Base-by-base conservation (phyloP, 2,329 filamentous ascomycete species). In the Botryotinia narcissicola region DNA sequence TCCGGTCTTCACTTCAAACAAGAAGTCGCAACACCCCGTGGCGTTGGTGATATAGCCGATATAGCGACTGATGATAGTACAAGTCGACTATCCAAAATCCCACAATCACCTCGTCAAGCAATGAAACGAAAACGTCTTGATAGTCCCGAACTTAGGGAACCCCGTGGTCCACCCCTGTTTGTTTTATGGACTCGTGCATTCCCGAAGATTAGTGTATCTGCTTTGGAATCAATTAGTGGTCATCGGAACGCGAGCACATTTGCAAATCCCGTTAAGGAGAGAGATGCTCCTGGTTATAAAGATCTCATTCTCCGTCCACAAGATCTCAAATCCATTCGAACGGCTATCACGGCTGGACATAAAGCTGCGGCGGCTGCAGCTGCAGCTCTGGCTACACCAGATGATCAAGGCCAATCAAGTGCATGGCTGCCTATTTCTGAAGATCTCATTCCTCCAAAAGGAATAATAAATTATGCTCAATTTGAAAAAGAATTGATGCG, bases 401-500 rank as follows among this genome's bases (percentile, higher is more conserved):
- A 71, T 46, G 90, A 91, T 70, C 85, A 87, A 6, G 86, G 85
- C 61, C 85, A 85, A 2, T 84, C 87, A 10, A 87, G 84, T 73
- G 84, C 92, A 32, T 89, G 87, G 85, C 83, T 95, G 10, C 90
- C 92, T 14, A 87, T 92, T 73, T 92, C 89, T 2, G 88, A 91
- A 68, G 93, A 98, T 73, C 85, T 97, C 40, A 87, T 95, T 3
- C 93, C 95, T 3, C 95, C 96, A 0, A 93, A 91, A 78, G 93
- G 91, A 32, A 97, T 98, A 78, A 93, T 98, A 82, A 98, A 98
- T 82, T 95, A 93, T 69, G 90, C 92, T 1, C 96, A 98, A 81
- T 87, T 98, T 25, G 95, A 98, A 82, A 93, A 94, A 77, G 95
- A 98, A 81, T 85, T 98, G 18, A 93, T 97, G 78, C 93, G 97